Conservation (phyloP, 495 filamentous ascomycete species). For the Hypoxylon cercidicola region DNA sequence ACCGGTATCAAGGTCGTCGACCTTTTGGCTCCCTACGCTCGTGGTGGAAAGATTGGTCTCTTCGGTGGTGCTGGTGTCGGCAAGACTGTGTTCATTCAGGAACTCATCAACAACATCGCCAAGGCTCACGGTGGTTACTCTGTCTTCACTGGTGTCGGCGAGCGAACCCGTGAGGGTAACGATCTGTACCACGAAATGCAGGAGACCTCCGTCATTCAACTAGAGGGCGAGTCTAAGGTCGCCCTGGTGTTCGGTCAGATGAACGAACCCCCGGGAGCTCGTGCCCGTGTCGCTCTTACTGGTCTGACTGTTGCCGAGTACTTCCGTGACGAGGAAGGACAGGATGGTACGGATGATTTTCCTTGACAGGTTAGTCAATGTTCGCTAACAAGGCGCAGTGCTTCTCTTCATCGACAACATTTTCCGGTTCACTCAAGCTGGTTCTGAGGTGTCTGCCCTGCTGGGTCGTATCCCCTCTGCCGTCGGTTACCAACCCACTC, state of each 20-base stretch:
- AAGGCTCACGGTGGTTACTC: conserved; percentile 99
- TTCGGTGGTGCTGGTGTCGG: conserved; percentile 99
- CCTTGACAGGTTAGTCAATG: background rate
- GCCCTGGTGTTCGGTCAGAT: conserved; percentile 99
- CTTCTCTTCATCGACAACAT: conserved; percentile 99
- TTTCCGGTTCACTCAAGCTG: conserved; percentile 99
- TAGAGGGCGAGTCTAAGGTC: conserved; percentile 99
- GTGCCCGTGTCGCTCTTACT: conserved; percentile 99
- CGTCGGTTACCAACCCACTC: conserved; percentile 99
- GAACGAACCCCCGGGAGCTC: conserved; percentile 99
- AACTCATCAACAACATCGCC: conserved; percentile 99
- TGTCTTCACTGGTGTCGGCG: conserved; percentile 99
- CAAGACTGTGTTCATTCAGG: conserved; percentile 99
- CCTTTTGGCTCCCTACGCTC: conserved; percentile 96
- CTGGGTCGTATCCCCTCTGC: conserved; percentile 99
- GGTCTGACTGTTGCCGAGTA: conserved; percentile 90
- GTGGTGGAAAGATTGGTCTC: conserved; percentile 99
- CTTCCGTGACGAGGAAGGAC: conserved; percentile 97
- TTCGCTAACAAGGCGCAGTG: conserved; percentile 61
- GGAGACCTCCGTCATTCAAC: conserved; percentile 98
- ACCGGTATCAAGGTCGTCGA: conserved; percentile 99
- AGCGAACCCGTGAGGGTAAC: conserved; percentile 99
- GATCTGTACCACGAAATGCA: conserved; percentile 99
- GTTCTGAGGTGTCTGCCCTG: conserved; percentile 99
- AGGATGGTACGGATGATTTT: conserved; percentile 72